A percentile compares a stretch with the other conserved stretches of the same genome.
Conservation (phyloP, 2,329 filamentous ascomycete genomes). For the Alternaria triticimaculans region DNA sequence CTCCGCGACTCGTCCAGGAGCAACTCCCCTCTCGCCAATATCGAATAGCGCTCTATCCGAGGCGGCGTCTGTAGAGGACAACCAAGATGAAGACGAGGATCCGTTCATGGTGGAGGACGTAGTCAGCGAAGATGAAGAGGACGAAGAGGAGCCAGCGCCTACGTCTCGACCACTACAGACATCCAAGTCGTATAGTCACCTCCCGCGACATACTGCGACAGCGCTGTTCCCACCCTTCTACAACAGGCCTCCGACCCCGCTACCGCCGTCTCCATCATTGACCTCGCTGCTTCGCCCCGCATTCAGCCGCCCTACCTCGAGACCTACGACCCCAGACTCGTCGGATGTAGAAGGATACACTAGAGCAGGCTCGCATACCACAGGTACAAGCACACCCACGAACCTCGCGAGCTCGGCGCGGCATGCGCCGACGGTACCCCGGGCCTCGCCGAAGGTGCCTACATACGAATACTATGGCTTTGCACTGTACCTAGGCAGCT, state of each 20-base stretch:
- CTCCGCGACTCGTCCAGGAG: conserved; percentile 9
- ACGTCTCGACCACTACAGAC: conserved; percentile 49
- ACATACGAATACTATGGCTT: conserved; percentile 99
- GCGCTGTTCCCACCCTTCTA: conserved; percentile 85
- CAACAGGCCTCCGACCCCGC: conserved; percentile 91
- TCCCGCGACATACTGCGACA: conserved; percentile 44
- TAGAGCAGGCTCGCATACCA: conserved; percentile 8
- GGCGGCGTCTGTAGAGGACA: conserved; percentile 38
- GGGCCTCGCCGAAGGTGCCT: conserved; percentile 90
- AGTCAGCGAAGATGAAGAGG: conserved; percentile 25
- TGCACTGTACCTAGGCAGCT: conserved; percentile 90
- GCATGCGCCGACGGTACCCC: conserved; percentile 71
- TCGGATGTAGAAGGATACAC: conserved; percentile 75
- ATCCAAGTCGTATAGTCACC: conserved; percentile 55
- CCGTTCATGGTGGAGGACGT: conserved; percentile 25
- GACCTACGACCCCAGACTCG: conserved; percentile 91
- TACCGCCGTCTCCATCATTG: conserved; percentile 89
- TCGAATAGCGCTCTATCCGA: conserved; percentile 44
- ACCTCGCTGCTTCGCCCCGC: conserved; percentile 84
- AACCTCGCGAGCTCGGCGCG: conserved; percentile 66
- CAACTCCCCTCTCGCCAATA: conserved; percentile 28
- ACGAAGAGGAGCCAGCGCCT: conserved; percentile 16
- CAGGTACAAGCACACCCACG: conserved; percentile 49
- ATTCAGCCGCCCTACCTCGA: conserved; percentile 65
- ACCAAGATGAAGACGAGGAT: conserved; percentile 23